Base-by-base conservation (phyloP, 225 moss, liverwort and hornwort genomes). In the Physcomitrellopsis africana region DNA sequence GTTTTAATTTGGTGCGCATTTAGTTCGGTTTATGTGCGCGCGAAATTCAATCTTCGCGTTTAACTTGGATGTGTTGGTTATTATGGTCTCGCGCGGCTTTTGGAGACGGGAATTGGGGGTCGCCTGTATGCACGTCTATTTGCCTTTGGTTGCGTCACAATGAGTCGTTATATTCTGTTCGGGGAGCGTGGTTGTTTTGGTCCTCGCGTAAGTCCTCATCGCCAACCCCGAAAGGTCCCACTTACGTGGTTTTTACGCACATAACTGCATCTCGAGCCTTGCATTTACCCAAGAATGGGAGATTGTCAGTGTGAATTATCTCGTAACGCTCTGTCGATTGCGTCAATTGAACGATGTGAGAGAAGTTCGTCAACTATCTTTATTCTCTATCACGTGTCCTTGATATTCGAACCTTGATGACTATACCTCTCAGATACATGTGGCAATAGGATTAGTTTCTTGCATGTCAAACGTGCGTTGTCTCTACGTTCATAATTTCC, bases 161-260 rank as follows among this genome's bases (percentile, higher is more conserved):
- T 23, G 51, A 8, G 69, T 42, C 1, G 60, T 67, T 43, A 12
- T 59, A n/a, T 26, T 14, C 10, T 10, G 14, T 44, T 1, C 1
- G 32, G 14, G 49, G 42, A n/a, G 43, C 42, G 68, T 74, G 48
- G 69, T 51, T 12, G 24, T 65, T n/a, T 47, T 14, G 58, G 20
- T 22, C 16, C 44, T 24, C 8, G 55, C 48, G 48, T 23, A 67
- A 19, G 54, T 47, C 8, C 70, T 57, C 11, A 2, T 65, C n/a
- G 58, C 51, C 55, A 27, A 49, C 44, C 19, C 47, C 60, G 19
- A 51, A 32, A 45, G 55, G 46, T 19, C 18, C n/a, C 10, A 57
- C 24, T 77, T n/a, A 66, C 72, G 67, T 77, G 77, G 54, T 27
- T 66, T 77, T 2, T 63, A 77, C 63, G 81, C 49, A 37, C 66